Conservation (phyloP, 176 grass and related monocot species). For the Zoysia pacifica region DNA sequence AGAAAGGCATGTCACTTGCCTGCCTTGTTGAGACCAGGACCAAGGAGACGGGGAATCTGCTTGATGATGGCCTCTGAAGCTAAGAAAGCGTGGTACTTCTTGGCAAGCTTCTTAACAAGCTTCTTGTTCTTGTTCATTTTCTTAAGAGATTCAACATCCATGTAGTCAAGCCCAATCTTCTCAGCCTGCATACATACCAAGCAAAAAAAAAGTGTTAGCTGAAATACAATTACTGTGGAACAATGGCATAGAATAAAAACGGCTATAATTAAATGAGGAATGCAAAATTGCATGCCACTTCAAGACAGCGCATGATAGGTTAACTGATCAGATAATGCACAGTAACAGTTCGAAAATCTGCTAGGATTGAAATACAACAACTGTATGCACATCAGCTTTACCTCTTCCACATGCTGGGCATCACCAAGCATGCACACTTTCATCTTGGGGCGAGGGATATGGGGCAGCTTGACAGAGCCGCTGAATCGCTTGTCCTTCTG, state of each 20-base stretch:
- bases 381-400: neutral
- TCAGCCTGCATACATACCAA: constrained; percentile 54
- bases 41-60: constrained; percentile 96
- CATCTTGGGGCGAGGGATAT: constrained; percentile 80
- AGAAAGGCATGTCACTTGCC: constrained; percentile 49
- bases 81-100: constrained; percentile 96
- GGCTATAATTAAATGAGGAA: neutral
- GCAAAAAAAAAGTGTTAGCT: too few relatives aligned
- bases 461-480: constrained; percentile 73
- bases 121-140: constrained; percentile 99
- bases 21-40: constrained; percentile 97
- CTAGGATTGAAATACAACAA: neutral
- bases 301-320: constrained; percentile 41
- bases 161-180: constrained; percentile 91
- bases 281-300: neutral
- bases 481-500: constrained; percentile 90
- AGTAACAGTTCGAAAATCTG: neutral
- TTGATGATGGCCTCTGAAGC: constrained; percentile 98
- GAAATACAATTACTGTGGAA: too few relatives aligned
- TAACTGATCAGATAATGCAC: too few relatives aligned
- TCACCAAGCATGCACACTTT: constrained; percentile 91
- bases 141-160: constrained; percentile 90
- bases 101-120: constrained; percentile 91
- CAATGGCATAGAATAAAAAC: neutral
- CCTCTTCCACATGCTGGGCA: constrained; percentile 75